These are phyloP conservation scores for Globisporangium echinulatum DNA, from an alignment of 352 stramenopile species.

Conservation along the genomic window DNA sequence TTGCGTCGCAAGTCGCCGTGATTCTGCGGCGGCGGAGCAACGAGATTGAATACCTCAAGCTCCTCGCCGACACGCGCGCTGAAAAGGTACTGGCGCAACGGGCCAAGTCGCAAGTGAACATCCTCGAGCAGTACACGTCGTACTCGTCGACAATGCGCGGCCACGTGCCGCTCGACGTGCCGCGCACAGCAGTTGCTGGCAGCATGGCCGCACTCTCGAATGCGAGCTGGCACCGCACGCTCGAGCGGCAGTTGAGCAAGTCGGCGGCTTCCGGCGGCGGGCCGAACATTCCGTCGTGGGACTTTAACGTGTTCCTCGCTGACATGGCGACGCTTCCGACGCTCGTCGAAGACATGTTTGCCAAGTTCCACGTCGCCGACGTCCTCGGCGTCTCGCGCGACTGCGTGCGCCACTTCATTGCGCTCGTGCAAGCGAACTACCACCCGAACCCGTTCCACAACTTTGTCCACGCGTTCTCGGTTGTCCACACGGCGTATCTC, in stretches of 20 bases:
- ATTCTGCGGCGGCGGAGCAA: constrained; percentile 76
- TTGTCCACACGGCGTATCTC: constrained; percentile 81
- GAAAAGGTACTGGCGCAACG: constrained; percentile 69
- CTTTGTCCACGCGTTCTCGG: constrained; percentile 86
- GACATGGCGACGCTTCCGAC: constrained; percentile 44
- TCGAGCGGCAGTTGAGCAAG: constrained; percentile 13
- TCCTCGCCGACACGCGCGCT: constrained; percentile 69
- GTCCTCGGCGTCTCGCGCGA: constrained; percentile 51
- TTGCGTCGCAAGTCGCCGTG: constrained; percentile 80
- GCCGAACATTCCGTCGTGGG: constrained; percentile 42
- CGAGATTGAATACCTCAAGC: constrained; percentile 88
- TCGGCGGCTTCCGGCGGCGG: constrained; percentile 1
- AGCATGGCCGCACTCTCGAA: background rate
- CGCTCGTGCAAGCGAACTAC: constrained; percentile 76
- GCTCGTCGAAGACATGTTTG: constrained; percentile 67
- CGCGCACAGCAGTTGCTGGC: background rate
- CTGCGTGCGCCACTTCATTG: constrained; percentile 73
- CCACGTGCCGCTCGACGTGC: constrained; percentile 20
- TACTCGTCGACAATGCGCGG: constrained; percentile 37
- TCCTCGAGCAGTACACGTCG: constrained; percentile 73
- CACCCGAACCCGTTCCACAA: constrained; percentile 90
- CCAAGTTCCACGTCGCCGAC: constrained; percentile 65
- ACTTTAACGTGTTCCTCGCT: constrained; percentile 75
- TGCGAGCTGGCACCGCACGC: constrained; percentile 7
- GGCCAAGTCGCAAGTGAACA: constrained; percentile 67